Percentiles rank a stretch among this genome's conserved stretches.
Conservation (phyloP, 495 filamentous ascomycete genomes). For the Talaromyces proteolyticus region DNA sequence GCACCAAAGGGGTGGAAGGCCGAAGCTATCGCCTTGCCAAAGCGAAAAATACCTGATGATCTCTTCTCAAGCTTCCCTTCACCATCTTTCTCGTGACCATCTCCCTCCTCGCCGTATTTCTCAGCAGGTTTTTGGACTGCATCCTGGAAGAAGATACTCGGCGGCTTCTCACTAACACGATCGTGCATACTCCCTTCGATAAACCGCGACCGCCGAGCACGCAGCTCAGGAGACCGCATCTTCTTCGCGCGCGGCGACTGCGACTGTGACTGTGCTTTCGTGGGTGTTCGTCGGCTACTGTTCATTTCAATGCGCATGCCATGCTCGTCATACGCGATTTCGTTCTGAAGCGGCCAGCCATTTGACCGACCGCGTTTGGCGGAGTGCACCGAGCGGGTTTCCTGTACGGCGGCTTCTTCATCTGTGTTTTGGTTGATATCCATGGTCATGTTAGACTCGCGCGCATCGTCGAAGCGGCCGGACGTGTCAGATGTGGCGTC, state of each 20-base stretch:
- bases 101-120: not conserved
- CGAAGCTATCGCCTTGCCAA: slow-evolving; percentile 51
- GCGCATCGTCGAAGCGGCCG: slow-evolving; percentile 37
- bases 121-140: slow-evolving; percentile 17
- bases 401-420: slow-evolving; percentile 12
- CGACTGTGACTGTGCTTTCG: no score
- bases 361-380: slow-evolving; percentile 41
- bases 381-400: slow-evolving; percentile 23
- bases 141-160: slow-evolving; percentile 52
- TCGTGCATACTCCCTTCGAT: slow-evolving; percentile 75
- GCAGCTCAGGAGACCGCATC: not conserved
- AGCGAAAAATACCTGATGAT: slow-evolving; percentile 49
- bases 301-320: slow-evolving; percentile 7
- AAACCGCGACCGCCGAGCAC: slow-evolving; percentile 40
- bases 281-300: not conserved
- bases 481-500: slow-evolving; percentile 27
- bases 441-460: slow-evolving; percentile 14
- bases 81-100: not conserved
- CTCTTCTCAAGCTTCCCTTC: not conserved
- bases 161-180: slow-evolving; percentile 61
- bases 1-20: slow-evolving; percentile 49
- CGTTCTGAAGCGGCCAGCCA: slow-evolving; percentile 41
- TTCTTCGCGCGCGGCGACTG: not conserved
- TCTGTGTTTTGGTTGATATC: no score
- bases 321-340: slow-evolving; percentile 10